Evolutionary conservation across 2,329 filamentous ascomycete genomes (phyloP).

Genomic region (Colletotrichum sp.): DNA sequence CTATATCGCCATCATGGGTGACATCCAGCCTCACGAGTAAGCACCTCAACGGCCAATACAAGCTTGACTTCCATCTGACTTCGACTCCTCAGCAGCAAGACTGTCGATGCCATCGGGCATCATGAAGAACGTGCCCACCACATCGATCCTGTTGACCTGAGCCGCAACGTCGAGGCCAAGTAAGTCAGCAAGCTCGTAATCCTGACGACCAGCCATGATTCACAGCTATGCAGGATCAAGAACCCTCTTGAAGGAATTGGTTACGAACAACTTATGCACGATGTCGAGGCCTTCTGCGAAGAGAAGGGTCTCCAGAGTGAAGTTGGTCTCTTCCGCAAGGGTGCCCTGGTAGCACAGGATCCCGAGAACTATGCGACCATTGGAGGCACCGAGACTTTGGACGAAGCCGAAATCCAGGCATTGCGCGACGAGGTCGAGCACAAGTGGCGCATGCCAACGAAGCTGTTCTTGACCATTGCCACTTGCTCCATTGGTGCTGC

Average conservation of each 20-base stretch:
- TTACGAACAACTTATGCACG: slow-evolving; percentile 54
- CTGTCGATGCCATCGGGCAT: slow-evolving; percentile 29
- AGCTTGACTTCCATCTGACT: background rate
- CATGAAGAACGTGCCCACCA: slow-evolving; percentile 22
- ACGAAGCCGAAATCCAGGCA: slow-evolving; percentile 61
- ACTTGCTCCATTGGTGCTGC: slow-evolving; percentile 73
- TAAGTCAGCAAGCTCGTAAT: slow-evolving; percentile 27
- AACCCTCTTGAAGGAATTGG: slow-evolving; percentile 56
- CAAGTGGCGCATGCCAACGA: slow-evolving; percentile 69
- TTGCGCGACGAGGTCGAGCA: slow-evolving; percentile 68
- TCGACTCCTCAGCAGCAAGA: slow-evolving; percentile 26
- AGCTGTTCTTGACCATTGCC: slow-evolving; percentile 70
- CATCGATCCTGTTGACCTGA: slow-evolving; percentile 32
- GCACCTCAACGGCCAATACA: background rate
- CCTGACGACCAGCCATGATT: background rate
- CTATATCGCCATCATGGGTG: slow-evolving; percentile 11
- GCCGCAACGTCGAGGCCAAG: slow-evolving; percentile 47
- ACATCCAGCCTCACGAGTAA: slow-evolving; percentile 1
- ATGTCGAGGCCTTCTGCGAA: slow-evolving; percentile 67
- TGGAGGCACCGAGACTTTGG: slow-evolving; percentile 59
- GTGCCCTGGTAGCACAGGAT: slow-evolving; percentile 76
- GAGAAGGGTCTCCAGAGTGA: slow-evolving; percentile 64
- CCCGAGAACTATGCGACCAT: slow-evolving; percentile 67
- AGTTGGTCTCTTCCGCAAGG: slow-evolving; percentile 65
- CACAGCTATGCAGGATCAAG: slow-evolving; percentile 39